A percentile compares a stretch with the other conserved stretches of the same genome.
Evolutionary conservation across 2,329 filamentous ascomycete species (phyloP).

Genomic region (Paracamarosporium sp.): DNA sequence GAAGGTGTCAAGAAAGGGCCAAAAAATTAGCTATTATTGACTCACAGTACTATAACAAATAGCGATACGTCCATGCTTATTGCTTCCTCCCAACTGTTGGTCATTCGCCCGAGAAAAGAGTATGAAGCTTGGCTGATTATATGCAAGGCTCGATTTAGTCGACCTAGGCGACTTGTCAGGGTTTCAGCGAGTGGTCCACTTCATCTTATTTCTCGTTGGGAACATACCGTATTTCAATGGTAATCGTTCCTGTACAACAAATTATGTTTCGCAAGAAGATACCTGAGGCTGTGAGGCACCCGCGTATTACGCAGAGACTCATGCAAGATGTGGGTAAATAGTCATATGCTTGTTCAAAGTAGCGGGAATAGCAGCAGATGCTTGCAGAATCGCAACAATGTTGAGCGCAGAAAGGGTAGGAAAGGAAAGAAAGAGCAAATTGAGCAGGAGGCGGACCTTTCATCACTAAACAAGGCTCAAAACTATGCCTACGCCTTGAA

Average conservation of each 20-base stretch:
- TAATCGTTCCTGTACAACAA: slow-evolving; percentile 34
- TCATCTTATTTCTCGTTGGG: slow-evolving; percentile 34
- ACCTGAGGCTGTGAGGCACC: slow-evolving; percentile 34
- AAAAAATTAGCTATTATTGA: slow-evolving; percentile 17
- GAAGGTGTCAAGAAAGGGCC: slow-evolving; percentile 31
- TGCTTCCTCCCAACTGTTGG: neutral
- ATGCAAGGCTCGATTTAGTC: slow-evolving; percentile 33
- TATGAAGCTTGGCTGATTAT: neutral
- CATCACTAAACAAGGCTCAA: slow-evolving; percentile 36
- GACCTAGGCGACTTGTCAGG: slow-evolving; percentile 30
- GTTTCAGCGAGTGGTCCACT: slow-evolving; percentile 37
- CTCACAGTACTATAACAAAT: slow-evolving; percentile 40
- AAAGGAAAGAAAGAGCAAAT: neutral
- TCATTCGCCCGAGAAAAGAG: too few species aligned
- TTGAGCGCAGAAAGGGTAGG: slow-evolving; percentile 11
- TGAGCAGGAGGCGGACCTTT: slow-evolving; percentile 25
- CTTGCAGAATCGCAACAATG: slow-evolving; percentile 13
- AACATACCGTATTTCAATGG: slow-evolving; percentile 39
- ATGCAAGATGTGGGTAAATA: slow-evolving; percentile 32
- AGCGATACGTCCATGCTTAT: slow-evolving; percentile 22
- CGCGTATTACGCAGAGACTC: slow-evolving; percentile 28
- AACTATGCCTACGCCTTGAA: slow-evolving; percentile 41
- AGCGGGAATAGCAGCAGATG: neutral
- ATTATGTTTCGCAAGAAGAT: slow-evolving; percentile 34
- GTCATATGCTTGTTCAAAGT: neutral